Evolutionary conservation across 2,329 filamentous ascomycete genomes (phyloP).

Genomic region (Xylariaceae sp.): DNA sequence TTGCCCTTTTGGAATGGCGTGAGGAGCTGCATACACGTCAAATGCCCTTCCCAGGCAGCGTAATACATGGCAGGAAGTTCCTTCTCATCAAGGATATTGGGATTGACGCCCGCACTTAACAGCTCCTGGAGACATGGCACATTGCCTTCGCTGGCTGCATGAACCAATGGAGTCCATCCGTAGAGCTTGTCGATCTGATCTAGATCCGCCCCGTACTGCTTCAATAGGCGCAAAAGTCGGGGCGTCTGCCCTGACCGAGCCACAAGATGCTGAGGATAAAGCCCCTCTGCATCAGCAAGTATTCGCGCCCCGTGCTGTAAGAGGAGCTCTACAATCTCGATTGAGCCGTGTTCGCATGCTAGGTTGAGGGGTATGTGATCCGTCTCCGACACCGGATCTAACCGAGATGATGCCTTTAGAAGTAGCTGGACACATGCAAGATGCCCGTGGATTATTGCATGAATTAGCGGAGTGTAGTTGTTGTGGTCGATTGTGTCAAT

Average conservation of each 20-base stretch:
- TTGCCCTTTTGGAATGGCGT: conserved; percentile 50
- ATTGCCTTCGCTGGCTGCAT: conserved; percentile 94
- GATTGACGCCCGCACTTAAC: conserved; percentile 70
- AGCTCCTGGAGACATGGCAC: conserved; percentile 80
- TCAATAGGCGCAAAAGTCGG: conserved; percentile 70
- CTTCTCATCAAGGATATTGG: conserved; percentile 83
- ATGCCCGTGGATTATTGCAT: conserved; percentile 86
- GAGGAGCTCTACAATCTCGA: conserved; percentile 77
- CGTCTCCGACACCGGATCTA: conserved; percentile 77
- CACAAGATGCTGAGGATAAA: conserved; percentile 96
- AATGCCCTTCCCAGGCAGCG: conserved; percentile 93
- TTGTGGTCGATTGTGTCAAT: conserved; percentile 90
- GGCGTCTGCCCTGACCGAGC: conserved; percentile 81
- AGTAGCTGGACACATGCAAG: conserved; percentile 74
- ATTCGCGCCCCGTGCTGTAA: conserved; percentile 75
- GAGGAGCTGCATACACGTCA: conserved; percentile 89
- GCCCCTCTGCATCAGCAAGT: conserved; percentile 88
- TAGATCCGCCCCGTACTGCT: conserved; percentile 80
- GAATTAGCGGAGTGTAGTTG: conserved; percentile 93
- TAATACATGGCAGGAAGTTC: conserved; percentile 94
- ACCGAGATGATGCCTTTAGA: conserved; percentile 70
- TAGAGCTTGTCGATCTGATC: conserved; percentile 94
- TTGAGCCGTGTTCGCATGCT: conserved; percentile 87
- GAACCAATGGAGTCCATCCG: conserved; percentile 93
- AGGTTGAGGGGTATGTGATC: conserved; percentile 94